phyloP scores from a whole-genome alignment of 805 yeast species.

The Danielozyma ontarioensis region DNA sequence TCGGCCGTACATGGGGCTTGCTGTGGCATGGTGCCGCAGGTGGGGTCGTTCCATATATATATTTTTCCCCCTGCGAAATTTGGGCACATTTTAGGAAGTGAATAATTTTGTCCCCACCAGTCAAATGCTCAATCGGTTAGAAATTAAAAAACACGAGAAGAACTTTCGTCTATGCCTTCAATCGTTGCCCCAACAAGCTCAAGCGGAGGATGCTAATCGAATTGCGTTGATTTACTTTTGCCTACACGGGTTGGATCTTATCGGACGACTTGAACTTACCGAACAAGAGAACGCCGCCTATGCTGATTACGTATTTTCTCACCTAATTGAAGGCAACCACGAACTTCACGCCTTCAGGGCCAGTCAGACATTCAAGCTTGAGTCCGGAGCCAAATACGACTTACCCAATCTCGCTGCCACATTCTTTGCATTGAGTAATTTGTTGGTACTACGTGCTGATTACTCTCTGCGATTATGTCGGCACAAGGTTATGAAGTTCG shows the following conservation, averaged over 20 bases:
- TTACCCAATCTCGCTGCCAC: slow-evolving; percentile 70
- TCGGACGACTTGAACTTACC: slow-evolving; percentile 29
- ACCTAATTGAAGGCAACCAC: slow-evolving; percentile 28
- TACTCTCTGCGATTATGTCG: slow-evolving; percentile 25
- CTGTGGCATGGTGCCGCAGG: too few species aligned
- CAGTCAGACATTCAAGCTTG: slow-evolving; percentile 41
- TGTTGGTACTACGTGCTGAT: slow-evolving; percentile 47
- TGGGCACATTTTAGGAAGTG: too few species aligned
- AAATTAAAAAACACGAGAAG: slow-evolving; percentile 29
- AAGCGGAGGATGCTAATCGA: slow-evolving; percentile 64
- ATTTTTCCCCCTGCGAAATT: too few species aligned
- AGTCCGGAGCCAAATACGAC: slow-evolving; percentile 36
- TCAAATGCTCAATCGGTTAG: too few species aligned
- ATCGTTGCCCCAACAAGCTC: slow-evolving; percentile 50
- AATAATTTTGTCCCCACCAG: too few species aligned
- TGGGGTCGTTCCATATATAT: too few species aligned
- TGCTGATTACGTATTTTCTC: slow-evolving; percentile 43
- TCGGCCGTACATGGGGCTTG: too few species aligned
- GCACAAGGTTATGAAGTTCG: slow-evolving; percentile 51
- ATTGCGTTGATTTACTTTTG: slow-evolving; percentile 69
- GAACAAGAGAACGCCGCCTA: slow-evolving; percentile 21
- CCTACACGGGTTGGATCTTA: slow-evolving; percentile 52
- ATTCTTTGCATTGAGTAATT: slow-evolving; percentile 60
- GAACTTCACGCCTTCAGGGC: slow-evolving; percentile 52
- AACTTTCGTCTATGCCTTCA: slow-evolving; percentile 49